phyloP scores from a whole-genome alignment of 768 basidiomycete genomes.

The Rhodotorula diobovata region DNA sequence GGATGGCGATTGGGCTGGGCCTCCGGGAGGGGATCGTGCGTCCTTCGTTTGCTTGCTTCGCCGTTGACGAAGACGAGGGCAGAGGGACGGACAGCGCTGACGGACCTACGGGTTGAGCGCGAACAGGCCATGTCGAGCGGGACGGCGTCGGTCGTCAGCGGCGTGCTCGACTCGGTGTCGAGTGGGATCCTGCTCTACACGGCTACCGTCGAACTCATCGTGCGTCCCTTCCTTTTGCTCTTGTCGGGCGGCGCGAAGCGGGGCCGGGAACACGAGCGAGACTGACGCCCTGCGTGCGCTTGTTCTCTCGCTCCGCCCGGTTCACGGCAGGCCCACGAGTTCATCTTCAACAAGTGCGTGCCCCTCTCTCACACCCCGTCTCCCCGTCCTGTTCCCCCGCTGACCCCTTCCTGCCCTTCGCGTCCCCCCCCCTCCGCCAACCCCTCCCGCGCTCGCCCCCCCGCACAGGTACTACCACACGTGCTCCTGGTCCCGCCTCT shows the following conservation, averaged over 20 bases:
- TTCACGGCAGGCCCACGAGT: constrained; percentile 38
- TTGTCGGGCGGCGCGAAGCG: neutral
- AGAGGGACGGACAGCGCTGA: no score
- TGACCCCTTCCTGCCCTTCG: no score
- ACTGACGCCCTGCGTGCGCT: no score
- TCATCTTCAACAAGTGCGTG: constrained; percentile 28
- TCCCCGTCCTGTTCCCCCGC: no score
- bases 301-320: no score
- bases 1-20: constrained; percentile 40
- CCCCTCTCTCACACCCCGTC: neutral
- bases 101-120: no score
- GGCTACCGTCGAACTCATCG: constrained; percentile 31
- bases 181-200: constrained; percentile 42
- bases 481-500: constrained; percentile 32
- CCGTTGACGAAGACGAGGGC: neutral
- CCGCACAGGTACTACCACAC: constrained; percentile 11
- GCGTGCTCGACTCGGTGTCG: constrained; percentile 41
- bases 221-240: neutral
- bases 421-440: no score
- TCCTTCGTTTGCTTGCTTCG: neutral
- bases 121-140: constrained; percentile 24
- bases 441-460: neutral
- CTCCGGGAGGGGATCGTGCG: constrained; percentile 38
- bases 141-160: constrained; percentile 29
- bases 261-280: constrained; percentile 26